phyloP scores from a whole-genome alignment of 495 filamentous ascomycete species.

The Oidiodendron maius region DNA sequence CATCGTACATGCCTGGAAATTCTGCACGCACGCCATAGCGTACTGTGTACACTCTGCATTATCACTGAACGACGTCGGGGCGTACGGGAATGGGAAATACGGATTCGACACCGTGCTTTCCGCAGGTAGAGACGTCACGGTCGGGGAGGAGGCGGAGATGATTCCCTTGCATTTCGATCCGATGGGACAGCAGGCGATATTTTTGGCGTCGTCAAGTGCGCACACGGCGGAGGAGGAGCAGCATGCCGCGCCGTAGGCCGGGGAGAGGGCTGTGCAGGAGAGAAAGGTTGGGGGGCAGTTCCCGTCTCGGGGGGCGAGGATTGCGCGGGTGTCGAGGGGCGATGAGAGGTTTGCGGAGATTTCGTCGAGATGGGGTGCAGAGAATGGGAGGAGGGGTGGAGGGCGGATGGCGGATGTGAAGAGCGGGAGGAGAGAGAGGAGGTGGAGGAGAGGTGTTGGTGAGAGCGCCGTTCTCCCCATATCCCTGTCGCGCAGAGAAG shows the following conservation, averaged over 20 bases:
- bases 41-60: constrained; percentile 15
- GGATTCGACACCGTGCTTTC: constrained; percentile 18
- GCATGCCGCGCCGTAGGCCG: constrained; percentile 46
- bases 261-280: constrained; percentile 37
- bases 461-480: too few relatives aligned
- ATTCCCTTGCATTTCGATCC: constrained; percentile 59
- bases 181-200: constrained; percentile 62
- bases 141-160: too few relatives aligned
- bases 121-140: too few relatives aligned
- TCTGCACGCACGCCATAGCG: constrained; percentile 14
- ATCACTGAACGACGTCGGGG: constrained; percentile 15
- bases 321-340: constrained; percentile 1
- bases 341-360: constrained; percentile 7
- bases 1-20: constrained; percentile 20
- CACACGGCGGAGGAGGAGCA: constrained; percentile 49
- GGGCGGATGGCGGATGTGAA: constrained; percentile 19
- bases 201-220: constrained; percentile 48
- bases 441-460: too few relatives aligned
- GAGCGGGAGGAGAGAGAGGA: constrained; percentile 10
- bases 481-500: too few relatives aligned
- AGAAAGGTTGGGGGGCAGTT: constrained; percentile 49
- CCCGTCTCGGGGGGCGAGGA: constrained; percentile 19
- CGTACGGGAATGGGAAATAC: constrained; percentile 23
- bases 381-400: constrained; percentile 14
- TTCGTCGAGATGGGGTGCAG: constrained; percentile 5